A percentile compares a stretch with the other conserved stretches of the same genome.
These are phyloP conservation scores for Verbena officinalis DNA, from an alignment of 257 asterid genomes.

Conservation along the genomic window DNA sequence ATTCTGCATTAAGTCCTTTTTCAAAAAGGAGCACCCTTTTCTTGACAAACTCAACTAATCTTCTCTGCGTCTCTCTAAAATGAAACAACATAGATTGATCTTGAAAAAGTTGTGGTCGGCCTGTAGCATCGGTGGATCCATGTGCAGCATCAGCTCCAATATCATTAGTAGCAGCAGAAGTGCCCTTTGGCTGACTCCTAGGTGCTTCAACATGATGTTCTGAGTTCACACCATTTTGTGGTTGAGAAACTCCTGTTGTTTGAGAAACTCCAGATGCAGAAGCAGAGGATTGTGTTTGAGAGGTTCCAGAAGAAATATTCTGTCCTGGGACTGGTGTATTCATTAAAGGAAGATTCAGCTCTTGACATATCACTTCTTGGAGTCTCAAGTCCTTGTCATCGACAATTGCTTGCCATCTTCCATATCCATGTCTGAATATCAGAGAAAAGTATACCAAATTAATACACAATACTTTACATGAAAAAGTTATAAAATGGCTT, in stretches of 20 bases:
- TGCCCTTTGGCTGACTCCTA: slow-evolving; percentile 48
- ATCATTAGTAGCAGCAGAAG: slow-evolving; percentile 44
- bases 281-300: slow-evolving; percentile 48
- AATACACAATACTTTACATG: slow-evolving; percentile 23
- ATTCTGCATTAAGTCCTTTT: slow-evolving; percentile 78
- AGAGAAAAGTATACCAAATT: slow-evolving; percentile 28
- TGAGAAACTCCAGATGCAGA: slow-evolving; percentile 50
- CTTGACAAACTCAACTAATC: slow-evolving; percentile 87
- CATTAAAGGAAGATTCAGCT: slow-evolving; percentile 69
- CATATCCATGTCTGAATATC: slow-evolving; percentile 87
- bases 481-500: slow-evolving; percentile 1
- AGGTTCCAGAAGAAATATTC: slow-evolving; percentile 41
- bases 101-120: slow-evolving; percentile 57
- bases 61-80: slow-evolving; percentile 91
- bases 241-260: slow-evolving; percentile 49
- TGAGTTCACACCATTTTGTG: slow-evolving; percentile 43
- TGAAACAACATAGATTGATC: slow-evolving; percentile 61
- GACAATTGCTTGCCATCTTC: slow-evolving; percentile 97
- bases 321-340: slow-evolving; percentile 61
- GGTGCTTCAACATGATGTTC: slow-evolving; percentile 49
- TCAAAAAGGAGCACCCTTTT: slow-evolving; percentile 92
- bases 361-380: slow-evolving; percentile 90
- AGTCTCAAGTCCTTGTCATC: slow-evolving; percentile 88
- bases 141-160: slow-evolving; percentile 53
- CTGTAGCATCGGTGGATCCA: slow-evolving; percentile 60